Base-by-base conservation (phyloP, 805 yeast genomes). In the Candida oleophila region DNA sequence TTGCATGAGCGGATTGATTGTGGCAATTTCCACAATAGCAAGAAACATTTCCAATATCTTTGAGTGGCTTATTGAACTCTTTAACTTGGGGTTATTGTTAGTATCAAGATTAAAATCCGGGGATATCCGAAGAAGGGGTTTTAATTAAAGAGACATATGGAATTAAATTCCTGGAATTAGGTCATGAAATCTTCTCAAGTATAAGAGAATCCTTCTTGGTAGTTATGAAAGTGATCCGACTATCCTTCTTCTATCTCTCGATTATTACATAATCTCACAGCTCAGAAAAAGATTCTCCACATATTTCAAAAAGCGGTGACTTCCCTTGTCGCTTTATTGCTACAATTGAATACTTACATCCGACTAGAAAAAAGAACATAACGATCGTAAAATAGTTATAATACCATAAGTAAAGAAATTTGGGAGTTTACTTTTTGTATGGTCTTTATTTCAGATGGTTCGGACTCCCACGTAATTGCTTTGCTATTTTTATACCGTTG, bases 21-120 rank as follows among this genome's bases (percentile, higher is more conserved):
- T 80, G 83, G 52, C 87, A 82, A 49, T 78, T 73, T 16, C 82
- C 81, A 55, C 87, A 82, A 49, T 72, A 74, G 47, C 71, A 66
- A 5, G 57, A 43, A n/a, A 67, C 49, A 43, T 59, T 44, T 12
- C 71, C 71, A 3, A 66, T 54, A 28, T 62, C 69, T 12, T 49
- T 45, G 20, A 68, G 47, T 0, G 66, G 69, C 47, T 61, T 63
- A 47, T 67, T 66, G 51, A 63, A 62, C 30, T 66, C 71, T 51
- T 62, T 66, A 56, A 64, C 71, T 65, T 51, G 49, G 38, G 46
- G 8, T 34, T 40, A 38, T 35, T 34, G 16, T 15, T 15, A 18
- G 22, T 19, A 12, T 22, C 19, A 20, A 21, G 22, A 11, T 14
- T 15, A 28, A 38, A 5, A 21, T 36, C 28, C 19, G 33, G 30